Evolutionary conservation across 2,329 filamentous ascomycete genomes (phyloP).

Genomic region (Colletotrichum coccodes): DNA sequence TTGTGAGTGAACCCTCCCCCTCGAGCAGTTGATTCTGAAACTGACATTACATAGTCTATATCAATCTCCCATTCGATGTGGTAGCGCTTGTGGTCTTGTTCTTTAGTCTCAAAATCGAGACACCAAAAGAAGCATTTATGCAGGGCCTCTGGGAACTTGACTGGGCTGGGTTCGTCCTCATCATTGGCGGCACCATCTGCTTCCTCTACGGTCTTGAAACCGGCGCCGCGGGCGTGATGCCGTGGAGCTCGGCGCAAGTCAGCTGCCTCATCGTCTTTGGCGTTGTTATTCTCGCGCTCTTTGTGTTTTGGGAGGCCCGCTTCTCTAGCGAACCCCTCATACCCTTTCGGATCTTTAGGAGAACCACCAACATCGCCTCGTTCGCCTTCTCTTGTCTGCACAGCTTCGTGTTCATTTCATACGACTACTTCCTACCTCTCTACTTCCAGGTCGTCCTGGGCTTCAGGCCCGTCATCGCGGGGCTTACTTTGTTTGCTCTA

Average conservation of each 20-base stretch:
- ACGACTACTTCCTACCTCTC: conserved; percentile 69
- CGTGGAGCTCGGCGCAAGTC: conserved; percentile 62
- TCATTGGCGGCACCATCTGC: conserved; percentile 68
- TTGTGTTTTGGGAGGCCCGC: conserved; percentile 64
- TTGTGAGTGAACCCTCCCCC: conserved; percentile 48
- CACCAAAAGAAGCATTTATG: conserved; percentile 63
- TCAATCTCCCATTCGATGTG: conserved; percentile 55
- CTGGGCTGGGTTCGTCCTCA: conserved; percentile 61
- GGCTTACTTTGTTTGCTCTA: conserved; percentile 61
- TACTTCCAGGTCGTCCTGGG: conserved; percentile 68
- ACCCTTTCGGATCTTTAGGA: conserved; percentile 62
- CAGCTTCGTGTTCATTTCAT: conserved; percentile 62
- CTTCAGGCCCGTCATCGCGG: conserved; percentile 60
- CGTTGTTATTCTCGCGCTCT: conserved; percentile 47
- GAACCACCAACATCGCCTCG: conserved; percentile 59
- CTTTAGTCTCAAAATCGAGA: conserved; percentile 60
- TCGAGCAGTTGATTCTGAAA: not conserved
- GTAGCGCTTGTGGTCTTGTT: conserved; percentile 48
- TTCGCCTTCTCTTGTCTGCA: conserved; percentile 47
- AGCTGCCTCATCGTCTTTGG: conserved; percentile 64
- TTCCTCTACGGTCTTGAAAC: conserved; percentile 70
- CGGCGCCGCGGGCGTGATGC: conserved; percentile 59
- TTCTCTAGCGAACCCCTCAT: conserved; percentile 68
- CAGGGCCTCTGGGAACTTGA: conserved; percentile 63
- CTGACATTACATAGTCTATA: conserved; percentile 42